These are phyloP conservation scores for Tuber umbilicatum DNA, from an alignment of 495 filamentous ascomycete species.

Conservation along the genomic window DNA sequence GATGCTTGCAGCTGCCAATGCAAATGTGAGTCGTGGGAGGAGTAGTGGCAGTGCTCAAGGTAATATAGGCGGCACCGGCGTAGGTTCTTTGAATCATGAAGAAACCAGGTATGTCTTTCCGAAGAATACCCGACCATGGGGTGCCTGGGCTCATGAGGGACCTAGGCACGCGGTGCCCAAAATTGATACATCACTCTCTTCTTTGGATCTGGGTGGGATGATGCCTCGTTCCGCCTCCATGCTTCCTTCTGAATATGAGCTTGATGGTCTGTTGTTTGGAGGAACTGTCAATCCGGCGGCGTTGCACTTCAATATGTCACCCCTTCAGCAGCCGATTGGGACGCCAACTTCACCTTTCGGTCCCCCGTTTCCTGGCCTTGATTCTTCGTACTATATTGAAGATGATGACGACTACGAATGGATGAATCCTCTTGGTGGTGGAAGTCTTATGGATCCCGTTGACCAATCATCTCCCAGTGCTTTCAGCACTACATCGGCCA, in stretches of 20 bases:
- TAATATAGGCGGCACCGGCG: conserved; percentile 35
- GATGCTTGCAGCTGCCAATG: conserved; percentile 58
- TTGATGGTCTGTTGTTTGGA: conserved; percentile 67
- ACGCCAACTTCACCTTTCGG: conserved; percentile 65
- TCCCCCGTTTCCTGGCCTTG: conserved; percentile 57
- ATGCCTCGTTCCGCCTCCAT: conserved; percentile 42
- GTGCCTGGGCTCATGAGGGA: conserved; percentile 40
- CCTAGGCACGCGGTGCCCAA: conserved; percentile 40
- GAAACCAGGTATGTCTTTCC: conserved; percentile 40
- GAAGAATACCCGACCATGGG: conserved; percentile 36
- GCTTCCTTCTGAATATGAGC: conserved; percentile 57
- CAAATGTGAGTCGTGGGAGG: conserved; percentile 45
- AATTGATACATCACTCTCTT: conserved; percentile 41
- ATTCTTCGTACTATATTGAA: conserved; percentile 45
- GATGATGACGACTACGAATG: conserved; percentile 81
- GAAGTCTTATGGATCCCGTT: conserved; percentile 58
- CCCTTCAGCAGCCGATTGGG: conserved; percentile 55
- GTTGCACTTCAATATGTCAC: conserved; percentile 83
- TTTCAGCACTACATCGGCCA: conserved; percentile 86
- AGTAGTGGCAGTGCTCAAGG: conserved; percentile 34
- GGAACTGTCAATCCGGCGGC: conserved; percentile 92
- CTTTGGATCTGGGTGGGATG: conserved; percentile 42
- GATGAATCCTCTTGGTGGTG: conserved; percentile 76
- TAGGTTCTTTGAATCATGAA: conserved; percentile 39
- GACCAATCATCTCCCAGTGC: conserved; percentile 93